Conservation (phyloP, 768 basidiomycete genomes). For the Serendipita indica region DNA sequence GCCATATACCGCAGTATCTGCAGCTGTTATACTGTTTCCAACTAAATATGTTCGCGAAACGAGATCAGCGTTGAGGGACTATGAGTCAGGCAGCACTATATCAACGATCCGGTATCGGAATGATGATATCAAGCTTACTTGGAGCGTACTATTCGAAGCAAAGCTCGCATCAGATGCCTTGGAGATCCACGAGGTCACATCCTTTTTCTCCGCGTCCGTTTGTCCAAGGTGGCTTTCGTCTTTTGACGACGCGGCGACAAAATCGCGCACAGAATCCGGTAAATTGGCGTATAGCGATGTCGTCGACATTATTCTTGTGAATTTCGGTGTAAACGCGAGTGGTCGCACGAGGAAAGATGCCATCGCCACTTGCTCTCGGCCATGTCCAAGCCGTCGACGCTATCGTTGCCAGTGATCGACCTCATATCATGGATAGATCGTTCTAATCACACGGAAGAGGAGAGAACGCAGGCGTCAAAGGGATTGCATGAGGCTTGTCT, state of each 20-base stretch:
- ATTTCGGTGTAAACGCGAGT: background rate
- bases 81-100: background rate
- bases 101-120: too few species aligned
- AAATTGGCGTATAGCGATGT: background rate
- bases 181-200: slow-evolving; percentile 57
- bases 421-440: slow-evolving; percentile 47
- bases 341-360: background rate
- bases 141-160: slow-evolving; percentile 31
- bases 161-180: slow-evolving; percentile 40
- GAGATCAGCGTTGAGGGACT: slow-evolving; percentile 63
- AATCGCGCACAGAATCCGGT: background rate
- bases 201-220: slow-evolving; percentile 44
- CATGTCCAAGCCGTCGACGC: background rate
- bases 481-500: slow-evolving; percentile 61
- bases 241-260: background rate
- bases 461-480: slow-evolving; percentile 12
- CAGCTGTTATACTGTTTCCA: slow-evolving; percentile 69
- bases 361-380: background rate
- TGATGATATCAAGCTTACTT: too few species aligned
- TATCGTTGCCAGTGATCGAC: slow-evolving; percentile 51
- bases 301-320: background rate
- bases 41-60: slow-evolving; percentile 73
- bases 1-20: slow-evolving; percentile 83
- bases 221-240: slow-evolving; percentile 27
- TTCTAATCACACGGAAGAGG: slow-evolving; percentile 29